Evolutionary conservation across 78 protist species (phyloP), one percentile per base, ranked within the genome.

Genomic region (Neovahlkampfia damariscottae): DNA sequence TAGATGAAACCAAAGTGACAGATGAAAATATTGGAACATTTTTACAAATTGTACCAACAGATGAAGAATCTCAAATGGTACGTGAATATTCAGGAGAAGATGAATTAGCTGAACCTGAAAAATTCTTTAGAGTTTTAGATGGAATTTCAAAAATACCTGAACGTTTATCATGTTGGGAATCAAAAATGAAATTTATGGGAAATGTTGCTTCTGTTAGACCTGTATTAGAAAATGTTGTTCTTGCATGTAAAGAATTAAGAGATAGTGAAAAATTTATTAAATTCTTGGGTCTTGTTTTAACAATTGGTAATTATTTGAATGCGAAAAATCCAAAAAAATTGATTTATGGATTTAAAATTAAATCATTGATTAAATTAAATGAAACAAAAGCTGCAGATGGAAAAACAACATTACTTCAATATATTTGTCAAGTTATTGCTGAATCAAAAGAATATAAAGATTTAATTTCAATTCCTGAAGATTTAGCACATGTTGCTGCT

Each of bases 31-130:
- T 50, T 19, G 62, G 62, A 19, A 50, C 62, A 19, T 50, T 50
- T 19, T n/a, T n/a, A 50, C 62, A 50, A 50, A 50, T 50, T 19
- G 62, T 19, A 19, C 62, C 62, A 19, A 50, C 62, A n/a, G 34
- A 50, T 19, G 62, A 50, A 50, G 62, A 50, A 50, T 50, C 19
- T n/a, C 34, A 50, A n/a, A 50, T 19, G 34, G 62, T 50, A 19
- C 19, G 19, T 19, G 62, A 19, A 50, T 50, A n/a, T 19, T 19
- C 19, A n/a, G 62, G 62, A n/a, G 62, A 50, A 50, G 19, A 19
- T 50, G 62, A 50, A n/a, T 50, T 50, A 19, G 62, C 62, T n/a
- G 62, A 50, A 50, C 62, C 62, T n/a, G 62, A 50, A n/a, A 50
- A 50, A 50, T 50, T 50, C 62, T 50, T 50, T 19, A 50, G 62